A percentile compares a stretch with the other conserved stretches of the same genome.
phyloP scores from a whole-genome alignment of 228 moss, liverwort and hornwort genomes.

The Sphagnum fallax region DNA sequence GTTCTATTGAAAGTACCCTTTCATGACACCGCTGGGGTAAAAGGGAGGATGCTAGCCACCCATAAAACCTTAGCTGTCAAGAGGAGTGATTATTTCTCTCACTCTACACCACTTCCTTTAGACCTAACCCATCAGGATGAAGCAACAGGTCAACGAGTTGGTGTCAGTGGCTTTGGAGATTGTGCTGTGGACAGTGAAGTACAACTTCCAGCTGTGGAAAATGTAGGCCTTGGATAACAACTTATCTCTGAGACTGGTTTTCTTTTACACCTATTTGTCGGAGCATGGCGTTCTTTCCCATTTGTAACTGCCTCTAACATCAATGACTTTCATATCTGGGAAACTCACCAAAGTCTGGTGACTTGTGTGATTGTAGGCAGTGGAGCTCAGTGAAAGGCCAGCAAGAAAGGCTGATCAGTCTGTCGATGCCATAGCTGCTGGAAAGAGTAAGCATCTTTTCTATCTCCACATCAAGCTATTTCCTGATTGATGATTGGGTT shows the following conservation, averaged over 20 bases:
- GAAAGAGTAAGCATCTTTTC: conserved; percentile 25
- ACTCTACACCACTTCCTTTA: conserved; percentile 31
- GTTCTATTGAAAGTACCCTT: conserved; percentile 14
- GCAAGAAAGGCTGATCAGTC: conserved; percentile 16
- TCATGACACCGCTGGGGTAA: conserved; percentile 14
- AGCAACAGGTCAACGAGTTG: conserved; percentile 3
- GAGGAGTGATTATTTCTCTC: conserved; percentile 45
- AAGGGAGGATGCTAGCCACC: conserved; percentile 17
- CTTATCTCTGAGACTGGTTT: not conserved
- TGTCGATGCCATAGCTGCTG: conserved; percentile 17
- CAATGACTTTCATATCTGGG: not conserved
- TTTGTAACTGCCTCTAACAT: no score
- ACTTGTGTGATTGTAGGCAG: conserved; percentile 11
- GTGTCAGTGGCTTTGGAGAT: conserved; percentile 36
- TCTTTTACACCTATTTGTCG: not conserved
- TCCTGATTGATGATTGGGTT: no score
- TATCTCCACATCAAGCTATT: no score
- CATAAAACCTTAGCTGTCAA: conserved; percentile 9
- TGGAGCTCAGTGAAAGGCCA: conserved; percentile 16
- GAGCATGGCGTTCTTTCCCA: no score
- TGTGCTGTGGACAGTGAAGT: conserved; percentile 12
- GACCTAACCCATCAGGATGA: conserved; percentile 16
- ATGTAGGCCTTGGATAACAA: conserved; percentile 19
- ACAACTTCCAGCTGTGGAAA: conserved; percentile 4
- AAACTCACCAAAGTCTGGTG: not conserved